These are phyloP conservation scores for Aspergillus egyptiacus DNA, from an alignment of 495 filamentous ascomycete genomes.

Conservation along the genomic window DNA sequence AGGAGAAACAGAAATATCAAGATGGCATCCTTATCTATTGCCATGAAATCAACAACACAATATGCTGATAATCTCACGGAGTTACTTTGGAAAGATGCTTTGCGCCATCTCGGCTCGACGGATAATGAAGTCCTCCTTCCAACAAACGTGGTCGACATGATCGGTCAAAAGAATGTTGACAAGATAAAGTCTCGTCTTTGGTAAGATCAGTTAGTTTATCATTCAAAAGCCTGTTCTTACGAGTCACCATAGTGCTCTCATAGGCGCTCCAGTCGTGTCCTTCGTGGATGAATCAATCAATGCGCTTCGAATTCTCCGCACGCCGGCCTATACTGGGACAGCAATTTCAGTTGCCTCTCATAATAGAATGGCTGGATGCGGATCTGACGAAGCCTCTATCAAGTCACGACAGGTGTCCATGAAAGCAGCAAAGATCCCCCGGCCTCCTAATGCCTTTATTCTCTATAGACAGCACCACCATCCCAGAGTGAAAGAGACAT, in stretches of 20 bases:
- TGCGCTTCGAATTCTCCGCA: slow-evolving; percentile 25
- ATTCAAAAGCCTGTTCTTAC: slow-evolving; percentile 6
- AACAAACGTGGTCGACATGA: slow-evolving; percentile 21
- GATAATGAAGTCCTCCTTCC: slow-evolving; percentile 27
- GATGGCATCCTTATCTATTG: slow-evolving; percentile 19
- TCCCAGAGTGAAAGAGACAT: slow-evolving; percentile 24
- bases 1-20: not conserved
- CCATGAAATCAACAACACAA: slow-evolving; percentile 12
- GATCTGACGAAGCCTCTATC: not conserved
- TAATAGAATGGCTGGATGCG: not conserved
- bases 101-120: slow-evolving; percentile 21
- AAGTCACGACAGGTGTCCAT: slow-evolving; percentile 6
- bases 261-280: slow-evolving; percentile 23
- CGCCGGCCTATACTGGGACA: slow-evolving; percentile 20
- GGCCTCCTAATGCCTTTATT: slow-evolving; percentile 43
- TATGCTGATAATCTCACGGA: slow-evolving; percentile 20
- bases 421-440: slow-evolving; percentile 30
- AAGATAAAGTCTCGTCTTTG: slow-evolving; percentile 23
- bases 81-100: slow-evolving; percentile 25
- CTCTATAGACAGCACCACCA: slow-evolving; percentile 41
- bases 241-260: slow-evolving; percentile 15
- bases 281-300: slow-evolving; percentile 26
- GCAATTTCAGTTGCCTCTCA: slow-evolving; percentile 21
- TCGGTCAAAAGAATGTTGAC: slow-evolving; percentile 22
- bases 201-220: slow-evolving; percentile 7